These are phyloP conservation scores for Talaromyces atroroseus DNA, from an alignment of 2,329 filamentous ascomycete species.

Conservation along the genomic window DNA sequence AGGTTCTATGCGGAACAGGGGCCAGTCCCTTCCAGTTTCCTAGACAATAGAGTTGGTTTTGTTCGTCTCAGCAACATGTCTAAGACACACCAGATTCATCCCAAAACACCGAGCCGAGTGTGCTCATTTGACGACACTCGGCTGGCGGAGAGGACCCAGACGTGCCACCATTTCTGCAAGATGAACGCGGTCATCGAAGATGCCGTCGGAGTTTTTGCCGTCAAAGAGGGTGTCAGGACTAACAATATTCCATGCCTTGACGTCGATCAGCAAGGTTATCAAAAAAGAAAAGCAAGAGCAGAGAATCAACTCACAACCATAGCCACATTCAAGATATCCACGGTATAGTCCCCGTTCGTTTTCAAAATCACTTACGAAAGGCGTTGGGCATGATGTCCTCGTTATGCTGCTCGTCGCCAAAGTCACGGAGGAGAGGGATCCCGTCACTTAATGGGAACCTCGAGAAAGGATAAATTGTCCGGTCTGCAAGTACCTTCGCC, in stretches of 20 bases:
- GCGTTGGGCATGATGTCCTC: constrained; percentile 39
- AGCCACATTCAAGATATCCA: constrained; percentile 40
- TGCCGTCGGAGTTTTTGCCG: not conserved
- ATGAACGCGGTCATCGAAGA: constrained; percentile 14
- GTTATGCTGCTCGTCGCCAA: constrained; percentile 29
- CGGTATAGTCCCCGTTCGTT: constrained; percentile 32
- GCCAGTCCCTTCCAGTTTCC: constrained; percentile 6
- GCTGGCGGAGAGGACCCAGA: constrained; percentile 11
- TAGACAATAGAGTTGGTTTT: not conserved
- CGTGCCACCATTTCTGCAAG: constrained; percentile 16
- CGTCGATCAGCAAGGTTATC: too few species aligned
- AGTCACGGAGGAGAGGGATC: constrained; percentile 25
- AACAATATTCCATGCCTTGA: not conserved
- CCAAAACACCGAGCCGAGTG: constrained; percentile 13
- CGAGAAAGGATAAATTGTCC: constrained; percentile 29
- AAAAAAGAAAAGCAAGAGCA: not conserved
- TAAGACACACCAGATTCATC: constrained; percentile 12
- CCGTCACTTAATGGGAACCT: constrained; percentile 23
- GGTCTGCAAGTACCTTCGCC: constrained; percentile 30
- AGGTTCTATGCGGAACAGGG: not conserved
- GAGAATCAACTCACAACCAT: constrained; percentile 25
- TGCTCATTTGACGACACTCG: constrained; percentile 3
- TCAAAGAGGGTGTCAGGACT: not conserved
- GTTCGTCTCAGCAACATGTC: not conserved
- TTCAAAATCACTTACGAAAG: constrained; percentile 39